These are phyloP conservation scores for Cryptococcus floricola DNA, from an alignment of 1,284 basidiomycete species.

Conservation along the genomic window DNA sequence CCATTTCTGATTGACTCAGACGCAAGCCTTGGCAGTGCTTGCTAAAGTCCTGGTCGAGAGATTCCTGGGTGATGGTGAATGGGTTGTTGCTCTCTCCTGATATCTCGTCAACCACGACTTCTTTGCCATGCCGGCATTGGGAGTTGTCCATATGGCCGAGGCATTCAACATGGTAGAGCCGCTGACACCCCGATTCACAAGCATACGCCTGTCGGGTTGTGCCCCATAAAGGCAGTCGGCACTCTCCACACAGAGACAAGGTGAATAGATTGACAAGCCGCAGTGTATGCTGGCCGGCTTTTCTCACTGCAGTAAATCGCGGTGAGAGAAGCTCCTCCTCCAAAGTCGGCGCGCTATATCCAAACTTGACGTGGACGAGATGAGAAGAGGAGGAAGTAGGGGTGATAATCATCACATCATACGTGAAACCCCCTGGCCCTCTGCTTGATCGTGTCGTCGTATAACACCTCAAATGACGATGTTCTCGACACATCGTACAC, in stretches of 20 bases:
- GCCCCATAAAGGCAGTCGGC: conserved; percentile 69
- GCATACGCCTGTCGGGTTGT: conserved; percentile 59
- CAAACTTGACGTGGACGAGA: conserved; percentile 26
- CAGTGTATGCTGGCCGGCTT: conserved; percentile 32
- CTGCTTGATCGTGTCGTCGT: conserved; percentile 1
- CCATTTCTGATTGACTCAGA: conserved; percentile 53
- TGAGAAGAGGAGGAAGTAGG: conserved; percentile 9
- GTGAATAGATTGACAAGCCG: conserved; percentile 63
- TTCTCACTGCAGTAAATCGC: background rate
- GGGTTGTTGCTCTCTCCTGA: conserved; percentile 38
- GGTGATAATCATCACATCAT: conserved; percentile 22
- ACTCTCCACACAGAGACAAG: conserved; percentile 63
- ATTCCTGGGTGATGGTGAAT: conserved; percentile 53
- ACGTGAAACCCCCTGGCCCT: conserved; percentile 19
- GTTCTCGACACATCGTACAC: conserved; percentile 34
- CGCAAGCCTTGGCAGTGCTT: conserved; percentile 55
- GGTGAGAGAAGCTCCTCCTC: too few relatives aligned
- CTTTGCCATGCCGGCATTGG: conserved; percentile 43
- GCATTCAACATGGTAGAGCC: conserved; percentile 62
- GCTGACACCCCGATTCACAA: conserved; percentile 59
- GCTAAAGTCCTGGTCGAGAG: conserved; percentile 57
- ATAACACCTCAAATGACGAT: conserved; percentile 35
- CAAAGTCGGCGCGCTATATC: background rate
- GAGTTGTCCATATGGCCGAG: conserved; percentile 32
- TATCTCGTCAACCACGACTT: conserved; percentile 28